A percentile compares a stretch with the other conserved stretches of the same genome.
Evolutionary conservation across 305 asterid genomes (phyloP).

Genomic region (Fraxinus dipetala): DNA sequence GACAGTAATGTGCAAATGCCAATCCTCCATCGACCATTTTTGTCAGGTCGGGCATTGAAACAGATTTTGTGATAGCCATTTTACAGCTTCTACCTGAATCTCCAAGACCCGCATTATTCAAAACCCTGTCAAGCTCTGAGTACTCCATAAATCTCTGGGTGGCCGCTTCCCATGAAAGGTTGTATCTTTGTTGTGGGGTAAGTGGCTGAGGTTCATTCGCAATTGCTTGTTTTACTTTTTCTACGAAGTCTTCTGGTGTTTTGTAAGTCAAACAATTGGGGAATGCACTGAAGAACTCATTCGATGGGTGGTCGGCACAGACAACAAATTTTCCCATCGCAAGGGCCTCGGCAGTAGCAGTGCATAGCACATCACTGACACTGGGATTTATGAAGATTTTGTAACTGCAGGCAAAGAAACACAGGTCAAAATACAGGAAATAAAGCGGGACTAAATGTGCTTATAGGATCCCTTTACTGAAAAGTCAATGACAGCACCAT

Average conservation of each 20-base stretch:
- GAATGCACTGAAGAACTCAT: slow-evolving; percentile 84
- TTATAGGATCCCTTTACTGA: not conserved
- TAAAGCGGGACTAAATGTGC: not conserved
- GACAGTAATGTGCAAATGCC: slow-evolving; percentile 83
- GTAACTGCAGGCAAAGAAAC: slow-evolving; percentile 55
- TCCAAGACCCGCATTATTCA: slow-evolving; percentile 31
- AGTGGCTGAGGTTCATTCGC: slow-evolving; percentile 79
- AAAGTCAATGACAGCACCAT: not conserved
- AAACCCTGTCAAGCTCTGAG: slow-evolving; percentile 71
- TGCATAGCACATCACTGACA: slow-evolving; percentile 91
- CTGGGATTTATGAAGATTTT: slow-evolving; percentile 94
- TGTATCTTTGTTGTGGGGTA: slow-evolving; percentile 75
- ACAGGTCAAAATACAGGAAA: slow-evolving; percentile 1
- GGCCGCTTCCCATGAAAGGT: slow-evolving; percentile 98
- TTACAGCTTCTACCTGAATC: slow-evolving; percentile 25
- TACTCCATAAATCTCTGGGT: slow-evolving; percentile 84
- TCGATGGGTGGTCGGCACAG: slow-evolving; percentile 95
- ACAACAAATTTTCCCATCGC: slow-evolving; percentile 98
- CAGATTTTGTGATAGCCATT: slow-evolving; percentile 46
- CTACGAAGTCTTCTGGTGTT: slow-evolving; percentile 83
- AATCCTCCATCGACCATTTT: slow-evolving; percentile 78
- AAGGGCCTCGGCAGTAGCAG: slow-evolving; percentile 99
- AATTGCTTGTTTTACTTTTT: slow-evolving; percentile 89
- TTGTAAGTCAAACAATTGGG: slow-evolving; percentile 91
- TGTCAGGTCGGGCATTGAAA: slow-evolving; percentile 61